Evolutionary conservation across 495 filamentous ascomycete genomes (phyloP), one percentile per base, ranked within the genome.

Genomic region (Opeltia flavorubescens): DNA sequence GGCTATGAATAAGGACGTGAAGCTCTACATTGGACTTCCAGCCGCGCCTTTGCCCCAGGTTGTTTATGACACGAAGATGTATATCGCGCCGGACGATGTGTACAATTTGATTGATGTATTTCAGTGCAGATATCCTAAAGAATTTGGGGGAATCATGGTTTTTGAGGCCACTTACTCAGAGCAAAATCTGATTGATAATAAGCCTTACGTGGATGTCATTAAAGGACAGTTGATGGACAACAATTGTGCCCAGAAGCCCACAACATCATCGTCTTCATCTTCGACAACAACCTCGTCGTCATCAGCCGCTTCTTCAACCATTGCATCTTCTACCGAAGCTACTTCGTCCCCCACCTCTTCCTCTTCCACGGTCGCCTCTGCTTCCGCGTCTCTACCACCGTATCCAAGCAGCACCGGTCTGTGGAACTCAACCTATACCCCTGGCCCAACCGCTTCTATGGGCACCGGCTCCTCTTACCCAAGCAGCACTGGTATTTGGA

Each of bases 101-200:
- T 54, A 61, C 29, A 53, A 57, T 15, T 46, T 86, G 42, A 63
- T 80, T 24, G 46, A 62, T 1, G 60, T 64, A 29, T 78, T 74
- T 55, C 66, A 72, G 51, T 62, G 53, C 18, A 51, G 62, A n/a
- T 70, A 71, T 48, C 62, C 70, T 1, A 41, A 64, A 4, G 66
- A 62, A 4, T 86, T 86, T 50, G 82, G 80, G 43, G 83, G 83
- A 59, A 66, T 85, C 13, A 80, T 83, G 73, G 53, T 87, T 7
- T 86, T 79, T 77, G 83, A 86, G 33, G 81, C 81, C 5, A 78
- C 77, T 0, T 62, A 63, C 2, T 67, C 70, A 0, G 57, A 68
- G 1, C 60, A 64, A 13, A 78, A 81, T 46, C 34, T 56, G 21
- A 65, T 65, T 30, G 54, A 67, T 31, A 65, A 64, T 3, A 49